A percentile compares a stretch with the other conserved stretches of the same genome.
Evolutionary conservation across 306 rosid species (phyloP).

Genomic region (Inga laurina): DNA sequence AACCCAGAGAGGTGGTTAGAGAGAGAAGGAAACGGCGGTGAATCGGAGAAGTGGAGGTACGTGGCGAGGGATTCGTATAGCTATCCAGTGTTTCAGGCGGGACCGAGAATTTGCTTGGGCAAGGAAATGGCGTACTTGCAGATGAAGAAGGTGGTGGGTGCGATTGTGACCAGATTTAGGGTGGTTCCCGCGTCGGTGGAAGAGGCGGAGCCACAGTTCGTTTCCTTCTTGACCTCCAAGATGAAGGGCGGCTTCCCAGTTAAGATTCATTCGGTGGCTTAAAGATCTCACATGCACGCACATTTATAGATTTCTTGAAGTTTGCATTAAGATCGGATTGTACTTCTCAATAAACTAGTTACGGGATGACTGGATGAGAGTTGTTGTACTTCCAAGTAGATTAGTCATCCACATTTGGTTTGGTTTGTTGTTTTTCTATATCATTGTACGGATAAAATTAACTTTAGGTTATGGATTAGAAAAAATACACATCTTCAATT

Average conservation of each 20-base stretch:
- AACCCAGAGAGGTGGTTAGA: neutral
- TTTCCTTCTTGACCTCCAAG: constrained; percentile 42
- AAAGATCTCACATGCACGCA: neutral
- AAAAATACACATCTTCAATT: too few species aligned
- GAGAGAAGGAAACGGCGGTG: neutral
- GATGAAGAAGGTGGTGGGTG: constrained; percentile 70
- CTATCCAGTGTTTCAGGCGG: constrained; percentile 80
- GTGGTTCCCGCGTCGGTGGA: constrained; percentile 42
- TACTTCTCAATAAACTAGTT: too few species aligned
- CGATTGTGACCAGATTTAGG: constrained; percentile 47
- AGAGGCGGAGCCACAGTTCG: constrained; percentile 45
- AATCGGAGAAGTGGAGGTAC: constrained; percentile 44
- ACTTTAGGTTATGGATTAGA: too few species aligned
- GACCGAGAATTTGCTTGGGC: constrained; percentile 77
- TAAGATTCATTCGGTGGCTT: constrained; percentile 12
- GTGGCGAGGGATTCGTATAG: constrained; percentile 50
- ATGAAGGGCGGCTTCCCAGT: constrained; percentile 75
- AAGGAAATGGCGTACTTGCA: constrained; percentile 88
- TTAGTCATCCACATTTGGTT: too few species aligned
- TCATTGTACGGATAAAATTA: neutral
- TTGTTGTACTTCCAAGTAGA: too few species aligned
- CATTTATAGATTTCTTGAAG: too few species aligned
- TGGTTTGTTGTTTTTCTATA: too few species aligned
- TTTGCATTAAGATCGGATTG: too few species aligned
- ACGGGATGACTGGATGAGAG: too few species aligned